Conservation (phyloP, 345 rosid species). For the Sisymbrium altissimum region DNA sequence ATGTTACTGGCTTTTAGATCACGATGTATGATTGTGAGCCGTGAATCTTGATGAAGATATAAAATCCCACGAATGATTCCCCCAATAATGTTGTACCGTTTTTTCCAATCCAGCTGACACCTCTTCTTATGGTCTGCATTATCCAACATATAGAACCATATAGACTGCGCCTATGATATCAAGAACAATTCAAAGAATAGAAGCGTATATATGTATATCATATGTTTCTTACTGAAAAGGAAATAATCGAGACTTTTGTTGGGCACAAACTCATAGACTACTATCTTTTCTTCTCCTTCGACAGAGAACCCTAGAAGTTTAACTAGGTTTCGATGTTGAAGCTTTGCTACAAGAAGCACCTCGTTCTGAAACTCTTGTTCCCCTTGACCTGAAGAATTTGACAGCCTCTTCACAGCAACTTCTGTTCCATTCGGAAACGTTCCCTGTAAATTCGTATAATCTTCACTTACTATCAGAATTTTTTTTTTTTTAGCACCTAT, state of each 20-base stretch:
- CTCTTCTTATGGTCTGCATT: background rate
- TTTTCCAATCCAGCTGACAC: background rate
- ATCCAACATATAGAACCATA: background rate
- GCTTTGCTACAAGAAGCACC: constrained; percentile 42
- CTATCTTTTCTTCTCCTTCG: constrained; percentile 39
- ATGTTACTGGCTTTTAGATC: background rate
- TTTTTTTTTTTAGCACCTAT: no score
- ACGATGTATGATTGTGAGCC: background rate
- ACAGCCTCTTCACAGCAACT: constrained; percentile 48
- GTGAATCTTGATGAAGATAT: background rate
- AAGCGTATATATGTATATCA: background rate
- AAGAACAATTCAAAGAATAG: background rate
- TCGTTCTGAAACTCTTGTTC: constrained; percentile 48
- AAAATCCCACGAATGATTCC: background rate
- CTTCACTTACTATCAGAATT: no score
- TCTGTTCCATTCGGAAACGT: constrained; percentile 31
- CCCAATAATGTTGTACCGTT: background rate
- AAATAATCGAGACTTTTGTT: constrained; percentile 28
- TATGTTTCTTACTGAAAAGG: background rate
- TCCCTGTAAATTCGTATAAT: no score
- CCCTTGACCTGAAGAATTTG: constrained; percentile 48
- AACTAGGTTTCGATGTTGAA: constrained; percentile 49
- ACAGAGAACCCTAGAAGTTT: constrained; percentile 44
- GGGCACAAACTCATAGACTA: constrained; percentile 15
- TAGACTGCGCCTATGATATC: no score